Conservation (phyloP, 164 flowering plant genomes). For the Vitis riparia region DNA sequence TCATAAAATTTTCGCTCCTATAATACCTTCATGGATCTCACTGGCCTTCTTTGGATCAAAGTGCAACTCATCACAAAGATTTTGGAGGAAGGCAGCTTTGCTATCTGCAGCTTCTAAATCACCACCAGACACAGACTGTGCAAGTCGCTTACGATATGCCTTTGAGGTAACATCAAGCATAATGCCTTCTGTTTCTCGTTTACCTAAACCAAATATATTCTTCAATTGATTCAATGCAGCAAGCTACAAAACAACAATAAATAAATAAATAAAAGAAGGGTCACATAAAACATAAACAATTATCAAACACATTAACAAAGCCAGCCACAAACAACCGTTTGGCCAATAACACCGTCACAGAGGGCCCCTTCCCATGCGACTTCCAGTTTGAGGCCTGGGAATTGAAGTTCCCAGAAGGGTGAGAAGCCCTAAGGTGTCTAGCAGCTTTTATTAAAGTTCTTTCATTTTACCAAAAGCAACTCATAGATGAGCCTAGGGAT, state of each 20-base stretch:
- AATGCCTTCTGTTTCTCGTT: constrained; percentile 77
- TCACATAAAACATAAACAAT: constrained; percentile 2
- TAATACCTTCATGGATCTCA: constrained; percentile 89
- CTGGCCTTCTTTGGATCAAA: constrained; percentile 89
- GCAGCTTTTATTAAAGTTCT: too few relatives aligned
- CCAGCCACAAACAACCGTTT: too few relatives aligned
- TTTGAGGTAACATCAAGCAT: constrained; percentile 73
- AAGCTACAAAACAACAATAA: constrained; percentile 46
- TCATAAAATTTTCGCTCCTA: neutral
- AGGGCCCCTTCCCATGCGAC: too few relatives aligned
- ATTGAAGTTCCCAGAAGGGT: too few relatives aligned
- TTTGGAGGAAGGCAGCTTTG: constrained; percentile 93
- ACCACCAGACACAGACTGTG: constrained; percentile 75
- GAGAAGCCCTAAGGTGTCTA: too few relatives aligned
- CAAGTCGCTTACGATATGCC: constrained; percentile 75
- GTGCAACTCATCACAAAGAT: constrained; percentile 78
- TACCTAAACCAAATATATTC: constrained; percentile 92
- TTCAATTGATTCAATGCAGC: constrained; percentile 74
- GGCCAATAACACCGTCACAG: too few relatives aligned
- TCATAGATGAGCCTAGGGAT: neutral
- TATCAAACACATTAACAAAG: too few relatives aligned
- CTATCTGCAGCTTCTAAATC: constrained; percentile 77
- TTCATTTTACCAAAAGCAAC: too few relatives aligned
- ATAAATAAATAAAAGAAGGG: neutral
- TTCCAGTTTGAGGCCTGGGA: too few relatives aligned